Percentiles rank a stretch among this genome's conserved stretches.
Evolutionary conservation across 768 basidiomycete genomes (phyloP).

Genomic region (Rhizopogon roseolus): DNA sequence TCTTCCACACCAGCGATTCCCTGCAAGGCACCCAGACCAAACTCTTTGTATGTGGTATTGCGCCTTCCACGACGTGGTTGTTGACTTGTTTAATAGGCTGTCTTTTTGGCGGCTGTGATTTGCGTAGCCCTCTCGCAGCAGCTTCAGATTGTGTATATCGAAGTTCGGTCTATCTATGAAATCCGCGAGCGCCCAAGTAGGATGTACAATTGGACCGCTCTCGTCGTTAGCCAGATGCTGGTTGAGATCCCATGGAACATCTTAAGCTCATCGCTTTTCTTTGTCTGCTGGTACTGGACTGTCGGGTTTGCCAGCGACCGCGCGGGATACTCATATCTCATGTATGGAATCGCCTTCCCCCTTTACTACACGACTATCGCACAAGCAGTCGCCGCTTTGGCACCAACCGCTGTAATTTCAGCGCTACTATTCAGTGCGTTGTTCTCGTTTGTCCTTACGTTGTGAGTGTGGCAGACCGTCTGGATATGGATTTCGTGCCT

Average conservation of each 20-base stretch:
- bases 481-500: neutral
- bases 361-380: slow-evolving; percentile 59
- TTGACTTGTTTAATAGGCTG: slow-evolving; percentile 30
- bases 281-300: slow-evolving; percentile 68
- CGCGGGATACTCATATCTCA: slow-evolving; percentile 57
- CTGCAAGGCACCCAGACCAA: slow-evolving; percentile 62
- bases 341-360: slow-evolving; percentile 50
- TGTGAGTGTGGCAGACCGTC: slow-evolving; percentile 27
- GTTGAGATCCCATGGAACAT: slow-evolving; percentile 63
- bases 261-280: slow-evolving; percentile 51
- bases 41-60: slow-evolving; percentile 44
- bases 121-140: slow-evolving; percentile 56
- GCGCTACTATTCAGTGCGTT: slow-evolving; percentile 52
- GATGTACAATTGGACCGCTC: slow-evolving; percentile 63
- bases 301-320: slow-evolving; percentile 52
- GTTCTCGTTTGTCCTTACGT: slow-evolving; percentile 62
- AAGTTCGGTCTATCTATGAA: slow-evolving; percentile 55
- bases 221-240: slow-evolving; percentile 49
- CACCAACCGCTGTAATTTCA: slow-evolving; percentile 55
- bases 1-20: slow-evolving; percentile 49
- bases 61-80: neutral
- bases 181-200: slow-evolving; percentile 60
- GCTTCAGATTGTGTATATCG: slow-evolving; percentile 56
- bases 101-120: slow-evolving; percentile 52
- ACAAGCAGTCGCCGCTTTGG: slow-evolving; percentile 57